A percentile compares a stretch with the other conserved stretches of the same genome.
phyloP scores from a whole-genome alignment of 2,329 filamentous ascomycete species.

The Paraphoma chrysanthemicola region DNA sequence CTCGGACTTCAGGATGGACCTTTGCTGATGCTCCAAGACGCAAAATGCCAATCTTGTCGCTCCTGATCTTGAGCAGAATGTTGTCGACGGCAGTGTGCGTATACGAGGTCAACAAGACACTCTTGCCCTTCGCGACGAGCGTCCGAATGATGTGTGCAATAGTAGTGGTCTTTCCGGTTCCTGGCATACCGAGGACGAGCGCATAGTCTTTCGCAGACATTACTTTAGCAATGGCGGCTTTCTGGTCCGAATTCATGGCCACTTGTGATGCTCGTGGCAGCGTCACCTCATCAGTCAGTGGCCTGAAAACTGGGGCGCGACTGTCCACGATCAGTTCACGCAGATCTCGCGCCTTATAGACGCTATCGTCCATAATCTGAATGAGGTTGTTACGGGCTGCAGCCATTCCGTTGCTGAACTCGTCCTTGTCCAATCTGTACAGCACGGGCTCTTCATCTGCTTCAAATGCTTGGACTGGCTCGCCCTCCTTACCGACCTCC shows the following conservation, averaged over 20 bases:
- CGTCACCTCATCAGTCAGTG: constrained; percentile 66
- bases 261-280: constrained; percentile 61
- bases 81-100: constrained; percentile 99
- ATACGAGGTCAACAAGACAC: constrained; percentile 90
- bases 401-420: constrained; percentile 98
- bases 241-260: constrained; percentile 86
- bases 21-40: constrained; percentile 87
- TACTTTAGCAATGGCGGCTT: constrained; percentile 86
- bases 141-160: constrained; percentile 97
- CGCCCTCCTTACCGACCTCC: constrained; percentile 71
- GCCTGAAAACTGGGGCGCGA: constrained; percentile 74
- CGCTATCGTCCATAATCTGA: constrained; percentile 83
- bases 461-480: constrained; percentile 38
- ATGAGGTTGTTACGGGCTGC: constrained; percentile 92
- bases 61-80: constrained; percentile 88
- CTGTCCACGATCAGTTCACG: constrained; percentile 83
- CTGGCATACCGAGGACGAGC: constrained; percentile 97
- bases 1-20: constrained; percentile 84
- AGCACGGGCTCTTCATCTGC: constrained; percentile 63
- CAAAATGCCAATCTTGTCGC: constrained; percentile 78
- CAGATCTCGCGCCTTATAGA: constrained; percentile 74
- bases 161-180: constrained; percentile 97
- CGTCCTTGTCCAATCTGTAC: constrained; percentile 94
- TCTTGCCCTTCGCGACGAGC: constrained; percentile 86
- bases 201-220: constrained; percentile 96